Conservation (phyloP, 768 basidiomycete genomes). For the Tubosaeta sp. region DNA sequence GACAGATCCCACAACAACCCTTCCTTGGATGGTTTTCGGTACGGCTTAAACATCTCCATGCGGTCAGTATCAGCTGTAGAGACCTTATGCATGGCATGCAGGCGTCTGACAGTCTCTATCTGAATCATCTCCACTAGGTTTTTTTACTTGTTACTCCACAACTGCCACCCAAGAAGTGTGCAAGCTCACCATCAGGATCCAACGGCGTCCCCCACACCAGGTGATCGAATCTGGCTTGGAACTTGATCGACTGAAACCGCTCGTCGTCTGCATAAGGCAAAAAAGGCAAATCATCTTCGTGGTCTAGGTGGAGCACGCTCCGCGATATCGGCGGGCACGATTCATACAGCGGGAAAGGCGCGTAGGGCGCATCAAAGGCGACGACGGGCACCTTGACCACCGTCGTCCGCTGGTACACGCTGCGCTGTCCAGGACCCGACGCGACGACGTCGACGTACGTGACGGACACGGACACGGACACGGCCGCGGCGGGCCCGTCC, state of each 20-base stretch:
- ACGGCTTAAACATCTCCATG: conserved; percentile 22
- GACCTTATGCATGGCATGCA: conserved; percentile 31
- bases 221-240: conserved; percentile 24
- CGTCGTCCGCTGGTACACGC: neutral
- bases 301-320: conserved; percentile 20
- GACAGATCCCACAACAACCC: conserved; percentile 42
- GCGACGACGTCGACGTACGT: conserved; percentile 2
- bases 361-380: conserved; percentile 7
- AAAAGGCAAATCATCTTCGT: conserved; percentile 24
- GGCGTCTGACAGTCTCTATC: conserved; percentile 40
- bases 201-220: conserved; percentile 38
- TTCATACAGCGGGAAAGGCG: conserved; percentile 37
- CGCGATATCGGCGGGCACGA: conserved; percentile 42
- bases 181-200: conserved; percentile 47
- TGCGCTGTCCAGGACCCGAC: neutral
- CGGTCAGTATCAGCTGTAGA: conserved; percentile 35
- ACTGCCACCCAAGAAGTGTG: neutral
- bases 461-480: conserved; percentile 9
- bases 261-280: conserved; percentile 48
- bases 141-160: neutral
- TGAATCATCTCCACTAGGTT: conserved; percentile 45
- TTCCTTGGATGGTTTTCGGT: conserved; percentile 18
- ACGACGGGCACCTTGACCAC: conserved; percentile 12
- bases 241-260: conserved; percentile 29
- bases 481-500: neutral